phyloP scores from a whole-genome alignment of 2,329 filamentous ascomycete species.

The Fusarium sp. region DNA sequence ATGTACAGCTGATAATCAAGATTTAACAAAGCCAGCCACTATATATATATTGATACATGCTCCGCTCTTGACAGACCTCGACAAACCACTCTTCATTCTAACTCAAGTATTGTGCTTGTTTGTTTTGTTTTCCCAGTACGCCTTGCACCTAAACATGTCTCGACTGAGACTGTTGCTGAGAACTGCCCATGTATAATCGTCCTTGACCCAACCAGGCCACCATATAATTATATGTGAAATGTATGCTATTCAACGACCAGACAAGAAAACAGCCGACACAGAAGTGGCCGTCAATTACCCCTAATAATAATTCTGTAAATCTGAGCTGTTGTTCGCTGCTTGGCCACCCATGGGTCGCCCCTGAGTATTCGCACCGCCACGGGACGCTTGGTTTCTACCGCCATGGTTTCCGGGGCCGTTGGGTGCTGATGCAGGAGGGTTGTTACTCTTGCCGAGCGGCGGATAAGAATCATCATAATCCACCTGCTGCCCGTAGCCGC shows the following conservation, averaged over 20 bases:
- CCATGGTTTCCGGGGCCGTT: slow-evolving; percentile 38
- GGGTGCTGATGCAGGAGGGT: slow-evolving; percentile 34
- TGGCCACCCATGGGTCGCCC: slow-evolving; percentile 44
- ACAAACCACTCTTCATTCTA: slow-evolving; percentile 3
- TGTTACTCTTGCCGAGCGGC: slow-evolving; percentile 42
- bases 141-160: slow-evolving; percentile 26
- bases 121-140: slow-evolving; percentile 25
- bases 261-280: slow-evolving; percentile 1
- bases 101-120: slow-evolving; percentile 18
- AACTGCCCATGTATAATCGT: slow-evolving; percentile 3
- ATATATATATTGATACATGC: not conserved
- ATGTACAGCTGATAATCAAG: not conserved
- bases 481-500: slow-evolving; percentile 56
- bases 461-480: slow-evolving; percentile 60
- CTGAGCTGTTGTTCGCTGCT: slow-evolving; percentile 38
- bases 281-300: slow-evolving; percentile 18
- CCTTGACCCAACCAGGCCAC: not conserved
- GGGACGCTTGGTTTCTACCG: slow-evolving; percentile 35
- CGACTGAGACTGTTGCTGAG: slow-evolving; percentile 13
- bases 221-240: slow-evolving; percentile 1
- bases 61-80: not conserved
- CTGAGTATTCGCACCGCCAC: slow-evolving; percentile 38
- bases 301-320: slow-evolving; percentile 47
- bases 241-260: slow-evolving; percentile 21
- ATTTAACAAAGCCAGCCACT: not conserved